phyloP scores from a whole-genome alignment of 257 asterid species.

The Nicotiana obtusifolia region DNA sequence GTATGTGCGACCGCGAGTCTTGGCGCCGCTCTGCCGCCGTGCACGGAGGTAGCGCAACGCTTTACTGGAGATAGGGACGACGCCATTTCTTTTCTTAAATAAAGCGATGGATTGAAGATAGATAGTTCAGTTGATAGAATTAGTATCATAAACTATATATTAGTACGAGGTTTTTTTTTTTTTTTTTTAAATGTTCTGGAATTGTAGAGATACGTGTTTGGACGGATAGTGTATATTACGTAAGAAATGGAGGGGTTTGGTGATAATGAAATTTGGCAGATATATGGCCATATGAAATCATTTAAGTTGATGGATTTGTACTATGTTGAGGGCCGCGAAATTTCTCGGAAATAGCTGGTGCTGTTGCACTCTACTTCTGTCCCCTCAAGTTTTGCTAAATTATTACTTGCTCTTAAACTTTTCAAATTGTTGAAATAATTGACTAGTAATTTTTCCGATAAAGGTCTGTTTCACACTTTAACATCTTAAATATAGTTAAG shows the following conservation, averaged over 20 bases:
- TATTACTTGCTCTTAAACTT: background rate
- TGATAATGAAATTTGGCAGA: slow-evolving; percentile 1
- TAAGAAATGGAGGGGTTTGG: background rate
- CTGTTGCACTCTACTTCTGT: background rate
- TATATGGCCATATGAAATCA: background rate
- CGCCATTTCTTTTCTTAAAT: background rate
- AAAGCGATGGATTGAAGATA: background rate
- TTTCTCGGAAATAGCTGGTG: slow-evolving; percentile 11
- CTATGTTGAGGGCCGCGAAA: background rate
- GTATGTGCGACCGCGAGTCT: background rate
- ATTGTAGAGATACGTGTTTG: background rate
- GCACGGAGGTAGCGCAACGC: background rate
- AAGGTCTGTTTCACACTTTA: no score
- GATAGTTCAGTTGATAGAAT: background rate
- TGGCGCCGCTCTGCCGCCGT: background rate
- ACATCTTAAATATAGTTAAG: no score
- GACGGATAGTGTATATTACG: background rate
- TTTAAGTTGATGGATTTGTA: background rate
- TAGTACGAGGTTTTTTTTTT: background rate
- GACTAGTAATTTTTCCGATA: no score
- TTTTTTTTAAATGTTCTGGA: background rate
- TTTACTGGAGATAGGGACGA: background rate
- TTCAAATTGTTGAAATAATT: no score
- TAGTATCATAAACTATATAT: background rate
- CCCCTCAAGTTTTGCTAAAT: background rate